Evolutionary conservation across 2,329 filamentous ascomycete genomes (phyloP), one percentile per base, ranked within the genome.

Genomic region (Aspergillus tamarii): DNA sequence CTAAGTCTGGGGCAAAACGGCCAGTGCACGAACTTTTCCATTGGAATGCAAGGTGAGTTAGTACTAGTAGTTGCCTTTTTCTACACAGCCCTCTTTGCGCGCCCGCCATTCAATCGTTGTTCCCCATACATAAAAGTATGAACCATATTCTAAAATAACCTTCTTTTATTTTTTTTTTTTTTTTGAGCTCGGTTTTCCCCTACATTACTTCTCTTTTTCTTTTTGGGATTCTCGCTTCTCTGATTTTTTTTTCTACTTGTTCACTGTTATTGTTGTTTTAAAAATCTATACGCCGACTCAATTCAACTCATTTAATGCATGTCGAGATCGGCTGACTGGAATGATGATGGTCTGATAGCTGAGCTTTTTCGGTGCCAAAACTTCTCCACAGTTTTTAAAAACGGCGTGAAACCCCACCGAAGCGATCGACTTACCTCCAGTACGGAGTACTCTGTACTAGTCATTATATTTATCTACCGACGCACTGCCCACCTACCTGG

Each of bases 311-410:
- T 26, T 26, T 26, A 26, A 50, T 32, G 48, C 48, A 32, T 28
- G 16, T 32, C 48, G 16, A n/a, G 26, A 54, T 54, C 52, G 39
- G 52, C 52, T 55, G 52, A 55, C 34, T 26, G 19, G 50, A 30
- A 19, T 55, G 52, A 19, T 55, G 52, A 55, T 55, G 52, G 52
- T 55, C 52, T 55, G 52, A 55, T 55, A 55, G 52, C 14, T 36
- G 26, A 26, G 26, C 26, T 26, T 26, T 19, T 19, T 9, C 16
- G 16, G 26, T 10, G 19, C 34, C 48, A 6, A 28, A 7, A 14
- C 14, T 28, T 53, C 34, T 39, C 52, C 52, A 55, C 34, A 14
- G 5, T 32, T 32, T 36, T 32, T 36, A 14, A 19, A 36, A 14
- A 14, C 12, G 34, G 14, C 34, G 34, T 36, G 34, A 16, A 36